Evolutionary conservation across 441 rosid genomes (phyloP), one percentile per base, ranked within the genome.

Genomic region (Kokia cookei): DNA sequence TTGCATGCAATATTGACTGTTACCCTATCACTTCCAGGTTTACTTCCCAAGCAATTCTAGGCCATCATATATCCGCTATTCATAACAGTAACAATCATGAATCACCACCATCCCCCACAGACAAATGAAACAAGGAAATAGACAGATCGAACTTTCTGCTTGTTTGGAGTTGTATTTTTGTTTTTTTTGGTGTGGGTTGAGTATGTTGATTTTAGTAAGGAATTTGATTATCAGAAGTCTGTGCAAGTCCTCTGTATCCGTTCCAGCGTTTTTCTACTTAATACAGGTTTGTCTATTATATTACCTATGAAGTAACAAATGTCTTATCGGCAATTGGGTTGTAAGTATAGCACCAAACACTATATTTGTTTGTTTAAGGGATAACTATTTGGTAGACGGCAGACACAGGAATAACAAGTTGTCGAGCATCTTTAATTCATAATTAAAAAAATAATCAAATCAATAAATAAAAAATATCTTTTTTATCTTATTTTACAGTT

Each of bases 1-100:
- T 7, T 47, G 17, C 57, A 14, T 66, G 29, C 3, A 17, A 66
- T 43, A 71, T 80, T 76, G 77, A 76, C 48, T 75, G 69, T 72
- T 43, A 14, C 22, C 26, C 19, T 68, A 50, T 2, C 19, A 7
- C 58, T 63, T 69, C 77, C 74, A 63, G 35, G 43, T 69, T 63
- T 62, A 19, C 19, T 42, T 54, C 59, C 29, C 72, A 19, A 27
- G 10, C 37, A 13, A 24, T 26, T 57, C 9, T 59, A 40, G 43
- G 24, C 42, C 42, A 43, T 42, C 5, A 47, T 7, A 19, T 24
- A 64, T 19, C 7, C 11, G 32, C 19, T 68, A 3, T 40, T 40
- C 17, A 55, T 57, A 17, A 51, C 15, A 26, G 2, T 22, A 10
- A 51, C 19, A n/a, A 32, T 42, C 53, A 59, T 0, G 19, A n/a